These are phyloP conservation scores for Pulveroboletus ravenelii DNA, from an alignment of 768 basidiomycete species.

Conservation along the genomic window DNA sequence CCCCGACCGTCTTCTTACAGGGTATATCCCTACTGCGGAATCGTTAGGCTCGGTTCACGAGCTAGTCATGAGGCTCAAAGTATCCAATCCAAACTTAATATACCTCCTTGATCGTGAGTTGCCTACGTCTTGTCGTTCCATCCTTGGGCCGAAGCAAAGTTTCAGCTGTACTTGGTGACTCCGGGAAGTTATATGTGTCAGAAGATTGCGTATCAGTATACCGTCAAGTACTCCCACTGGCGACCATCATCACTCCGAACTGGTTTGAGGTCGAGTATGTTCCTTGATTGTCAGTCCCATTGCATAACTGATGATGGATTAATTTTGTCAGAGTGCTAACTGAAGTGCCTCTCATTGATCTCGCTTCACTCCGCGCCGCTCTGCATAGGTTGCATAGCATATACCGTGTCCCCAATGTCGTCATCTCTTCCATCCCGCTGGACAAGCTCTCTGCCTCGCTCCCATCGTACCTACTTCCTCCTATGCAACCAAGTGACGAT, in stretches of 20 bases:
- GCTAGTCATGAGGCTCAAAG: conserved; percentile 57
- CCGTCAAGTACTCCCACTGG: conserved; percentile 68
- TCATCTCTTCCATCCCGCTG: conserved; percentile 86
- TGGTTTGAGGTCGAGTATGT: conserved; percentile 94
- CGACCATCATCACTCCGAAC: conserved; percentile 94
- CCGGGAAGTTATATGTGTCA: conserved; percentile 84
- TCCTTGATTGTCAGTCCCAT: not conserved
- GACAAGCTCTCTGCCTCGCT: conserved; percentile 55
- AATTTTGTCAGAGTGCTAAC: conserved; percentile 61
- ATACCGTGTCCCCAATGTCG: conserved; percentile 77
- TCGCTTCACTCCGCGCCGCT: conserved; percentile 61
- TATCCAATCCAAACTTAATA: conserved; percentile 54
- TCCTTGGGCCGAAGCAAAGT: not conserved
- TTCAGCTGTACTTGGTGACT: conserved; percentile 91
- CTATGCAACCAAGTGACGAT: not conserved
- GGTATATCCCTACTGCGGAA: conserved; percentile 86
- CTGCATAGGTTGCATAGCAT: conserved; percentile 70
- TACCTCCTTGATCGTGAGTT: conserved; percentile 90
- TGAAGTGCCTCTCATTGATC: conserved; percentile 59
- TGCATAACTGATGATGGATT: not conserved
- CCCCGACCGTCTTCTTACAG: conserved; percentile 76
- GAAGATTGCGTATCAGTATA: conserved; percentile 85
- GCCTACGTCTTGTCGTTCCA: not conserved
- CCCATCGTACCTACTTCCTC: conserved; percentile 41
- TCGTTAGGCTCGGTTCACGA: conserved; percentile 63